These are phyloP conservation scores for Phytophthora pistaciae DNA, from an alignment of 352 stramenopile genomes.

Conservation along the genomic window DNA sequence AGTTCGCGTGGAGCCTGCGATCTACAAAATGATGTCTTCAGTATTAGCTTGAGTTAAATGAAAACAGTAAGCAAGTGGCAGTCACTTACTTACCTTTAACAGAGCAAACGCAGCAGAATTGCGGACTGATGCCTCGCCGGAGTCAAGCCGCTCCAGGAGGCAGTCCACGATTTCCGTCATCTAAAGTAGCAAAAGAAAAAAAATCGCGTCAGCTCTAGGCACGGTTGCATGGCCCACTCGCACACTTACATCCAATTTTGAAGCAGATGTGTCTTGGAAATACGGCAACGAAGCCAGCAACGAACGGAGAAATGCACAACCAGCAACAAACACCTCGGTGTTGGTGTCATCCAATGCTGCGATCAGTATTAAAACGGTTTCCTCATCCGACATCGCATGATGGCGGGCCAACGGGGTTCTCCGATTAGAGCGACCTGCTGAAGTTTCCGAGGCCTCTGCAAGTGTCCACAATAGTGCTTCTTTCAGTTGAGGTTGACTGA, in stretches of 20 bases:
- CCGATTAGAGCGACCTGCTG: background rate
- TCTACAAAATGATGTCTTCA: slow-evolving; percentile 16
- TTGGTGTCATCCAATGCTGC: slow-evolving; percentile 17
- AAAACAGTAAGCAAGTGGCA: too few relatives aligned
- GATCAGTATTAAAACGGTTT: slow-evolving; percentile 15
- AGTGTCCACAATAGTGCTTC: slow-evolving; percentile 23
- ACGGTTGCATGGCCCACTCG: background rate
- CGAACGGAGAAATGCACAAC: slow-evolving; percentile 20
- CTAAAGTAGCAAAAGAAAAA: too few relatives aligned
- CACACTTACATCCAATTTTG: slow-evolving; percentile 20
- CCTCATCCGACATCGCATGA: slow-evolving; percentile 3
- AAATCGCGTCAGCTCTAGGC: background rate
- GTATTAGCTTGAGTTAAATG: background rate
- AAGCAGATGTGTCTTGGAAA: slow-evolving; percentile 23
- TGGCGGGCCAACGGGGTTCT: background rate
- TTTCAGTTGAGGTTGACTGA: slow-evolving; percentile 3
- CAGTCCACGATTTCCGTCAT: slow-evolving; percentile 11
- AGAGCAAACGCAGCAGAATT: slow-evolving; percentile 23
- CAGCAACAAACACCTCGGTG: slow-evolving; percentile 22
- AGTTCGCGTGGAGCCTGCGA: slow-evolving; percentile 44
- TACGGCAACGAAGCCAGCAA: slow-evolving; percentile 12
- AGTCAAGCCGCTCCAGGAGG: slow-evolving; percentile 19
- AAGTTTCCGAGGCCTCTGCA: background rate
- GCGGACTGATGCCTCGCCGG: slow-evolving; percentile 15
- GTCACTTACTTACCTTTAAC: slow-evolving; percentile 21